Base-by-base conservation (phyloP, 805 yeast genomes). In the Saccharomyces kudriavzevii region DNA sequence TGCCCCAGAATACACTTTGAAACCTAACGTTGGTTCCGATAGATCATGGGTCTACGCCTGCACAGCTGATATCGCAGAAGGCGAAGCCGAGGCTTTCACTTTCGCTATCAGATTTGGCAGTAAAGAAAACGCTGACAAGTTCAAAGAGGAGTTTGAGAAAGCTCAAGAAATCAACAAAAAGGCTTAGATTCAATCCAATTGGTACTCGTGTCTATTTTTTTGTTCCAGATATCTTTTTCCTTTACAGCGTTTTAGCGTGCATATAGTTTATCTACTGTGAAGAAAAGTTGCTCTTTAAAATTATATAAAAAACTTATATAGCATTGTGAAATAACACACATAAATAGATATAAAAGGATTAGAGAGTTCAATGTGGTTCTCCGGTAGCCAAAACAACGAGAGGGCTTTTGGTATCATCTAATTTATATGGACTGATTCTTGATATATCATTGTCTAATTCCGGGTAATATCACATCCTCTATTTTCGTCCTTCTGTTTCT, bases 1-100 rank as follows among this genome's bases (percentile, higher is more conserved):
- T 70, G 74, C 87, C 48, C 83, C 92, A 57, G 96, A 87, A 62
- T 89, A 87, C 74, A 81, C 74, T 61, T 82, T 94, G 71, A 87
- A 83, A 70, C 89, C 97, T 65, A 94, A 94, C 70, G 91, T 94
- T 60, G 98, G 99, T 50, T 85, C 94, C 56, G 99, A 94, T 72
- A 87, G 97, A 79, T 89, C 97, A 35, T 94, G 99, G 99, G 98
- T 94, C 60, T 94, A 94, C 77, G 82, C 83, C 51, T 96, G 90
- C 57, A 84, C 96, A 50, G 96, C 95, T 45, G 99, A 92, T 71
- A 81, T 91, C 52, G 85, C 96, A 52, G 99, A 94, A 71, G 98
- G 97, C 61, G 90, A 79, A 67, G 88, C 98, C 49, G 97, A 91
- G 76, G 96, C 97, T 48, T 89, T 84, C 74, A 92, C 97, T 52